Base-by-base conservation (phyloP, 768 basidiomycete genomes). In the Tulasnella sp. region DNA sequence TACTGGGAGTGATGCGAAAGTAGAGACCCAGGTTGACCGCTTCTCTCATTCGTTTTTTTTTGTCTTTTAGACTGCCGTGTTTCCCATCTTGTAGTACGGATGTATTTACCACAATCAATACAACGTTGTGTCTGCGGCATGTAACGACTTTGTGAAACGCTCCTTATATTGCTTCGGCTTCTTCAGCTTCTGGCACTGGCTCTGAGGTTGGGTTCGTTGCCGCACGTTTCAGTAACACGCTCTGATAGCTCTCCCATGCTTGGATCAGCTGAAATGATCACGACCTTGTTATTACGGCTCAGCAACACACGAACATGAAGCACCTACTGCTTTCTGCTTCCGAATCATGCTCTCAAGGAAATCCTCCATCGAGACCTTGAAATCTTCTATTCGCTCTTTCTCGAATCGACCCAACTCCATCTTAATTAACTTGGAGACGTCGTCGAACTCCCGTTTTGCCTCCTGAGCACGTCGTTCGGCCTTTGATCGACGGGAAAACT, bases 371-470 rank as follows among this genome's bases (percentile, higher is more conserved):
- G 92, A 88, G 67, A 88, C 87, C 84, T 96, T 96, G 84, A 99
- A 98, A 83, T 99, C 97, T 71, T 94, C 93, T 35, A 99, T 88
- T 61, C 96, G 89, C 84, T 98, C 97, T 82, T 91, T 89, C 85
- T 99, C 97, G 82, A 99, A 98, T 61, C 97, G 87, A 5, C 90
- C 90, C 80, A 96, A 90, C 85, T 99, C 98, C 5, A 89, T 85
- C 84, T 99, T 99, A 81, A 95, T 91, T 26, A 98, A 86, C 80
- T 92, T 92, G 26, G 95, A 94, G 16, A 92, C 91, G 29, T 92
- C 89, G 67, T 98, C 96, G 82, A 93, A 99, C 80, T 98, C 97
- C 73, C 90, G 89, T 82, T 92, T 94, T 0, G 92, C 88, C 70
- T 97, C 95, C 67, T 93, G 84, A 5, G 92, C 91, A 26, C 91